Evolutionary conservation across 495 filamentous ascomycete species (phyloP).

Genomic region (Penicillium egyptiacum): DNA sequence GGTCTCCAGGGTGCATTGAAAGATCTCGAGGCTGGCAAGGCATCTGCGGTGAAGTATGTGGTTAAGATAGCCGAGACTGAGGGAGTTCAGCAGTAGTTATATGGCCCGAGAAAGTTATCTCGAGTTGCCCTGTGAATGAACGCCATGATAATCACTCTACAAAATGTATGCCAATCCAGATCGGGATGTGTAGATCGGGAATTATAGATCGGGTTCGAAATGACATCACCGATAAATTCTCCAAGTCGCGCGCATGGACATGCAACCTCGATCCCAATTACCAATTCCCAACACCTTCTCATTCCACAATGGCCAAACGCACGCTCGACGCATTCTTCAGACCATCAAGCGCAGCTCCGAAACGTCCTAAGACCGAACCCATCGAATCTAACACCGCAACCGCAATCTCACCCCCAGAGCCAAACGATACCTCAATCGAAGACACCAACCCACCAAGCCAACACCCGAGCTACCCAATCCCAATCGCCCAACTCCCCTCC

Average conservation of each 20-base stretch:
- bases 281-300: background rate
- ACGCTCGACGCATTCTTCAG: conserved; percentile 34
- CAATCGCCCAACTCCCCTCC: conserved; percentile 55
- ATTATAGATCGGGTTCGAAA: conserved; percentile 1
- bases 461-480: conserved; percentile 63
- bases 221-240: conserved; percentile 12
- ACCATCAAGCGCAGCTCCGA: conserved; percentile 7
- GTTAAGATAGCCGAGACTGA: conserved; percentile 65
- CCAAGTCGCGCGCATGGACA: background rate
- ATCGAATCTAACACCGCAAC: background rate
- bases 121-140: background rate
- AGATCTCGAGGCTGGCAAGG: conserved; percentile 63
- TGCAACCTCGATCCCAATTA: background rate
- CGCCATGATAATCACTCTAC: background rate
- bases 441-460: conserved; percentile 13
- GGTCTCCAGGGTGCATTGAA: conserved; percentile 57
- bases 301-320: conserved; percentile 26
- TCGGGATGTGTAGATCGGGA: conserved; percentile 9
- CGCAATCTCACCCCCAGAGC: conserved; percentile 3
- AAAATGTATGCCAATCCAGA: background rate
- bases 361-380: conserved; percentile 20
- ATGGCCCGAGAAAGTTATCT: background rate
- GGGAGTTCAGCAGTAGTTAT: conserved; percentile 15
- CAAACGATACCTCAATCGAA: background rate
- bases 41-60: conserved; percentile 68